Conservation (phyloP, 331 rosid genomes). For the Phaseolus coccineus region DNA sequence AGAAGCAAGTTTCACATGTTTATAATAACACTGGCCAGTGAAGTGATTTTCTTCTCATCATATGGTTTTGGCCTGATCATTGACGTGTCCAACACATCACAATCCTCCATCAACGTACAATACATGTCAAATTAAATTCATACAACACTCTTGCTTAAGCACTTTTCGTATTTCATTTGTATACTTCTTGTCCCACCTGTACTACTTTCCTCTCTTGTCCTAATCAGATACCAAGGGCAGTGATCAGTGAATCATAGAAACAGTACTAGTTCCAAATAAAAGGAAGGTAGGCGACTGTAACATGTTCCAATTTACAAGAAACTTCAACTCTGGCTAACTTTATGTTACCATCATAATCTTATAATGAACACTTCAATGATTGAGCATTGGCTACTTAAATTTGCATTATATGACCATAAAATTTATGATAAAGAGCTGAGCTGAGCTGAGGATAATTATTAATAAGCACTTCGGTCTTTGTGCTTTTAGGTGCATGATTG, state of each 20-base stretch:
- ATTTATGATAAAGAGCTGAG: neutral
- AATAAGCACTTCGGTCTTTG: slow-evolving; percentile 23
- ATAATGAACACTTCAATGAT: slow-evolving; percentile 7
- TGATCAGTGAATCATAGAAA: neutral
- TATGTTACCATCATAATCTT: neutral
- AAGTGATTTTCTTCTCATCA: slow-evolving; percentile 21
- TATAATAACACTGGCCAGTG: neutral
- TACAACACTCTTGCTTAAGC: neutral
- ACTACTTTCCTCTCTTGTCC: neutral
- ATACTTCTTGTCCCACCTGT: neutral
- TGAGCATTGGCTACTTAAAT: neutral
- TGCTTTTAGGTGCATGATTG: slow-evolving; percentile 41
- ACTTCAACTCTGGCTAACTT: neutral
- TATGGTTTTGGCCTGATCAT: neutral
- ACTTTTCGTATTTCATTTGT: slow-evolving; percentile 11
- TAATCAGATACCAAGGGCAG: neutral
- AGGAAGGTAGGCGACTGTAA: neutral
- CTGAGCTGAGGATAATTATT: neutral
- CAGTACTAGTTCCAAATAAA: neutral
- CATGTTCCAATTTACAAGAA: neutral
- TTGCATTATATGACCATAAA: neutral
- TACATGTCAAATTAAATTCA: neutral
- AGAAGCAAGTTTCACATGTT: slow-evolving; percentile 42
- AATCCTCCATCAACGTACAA: slow-evolving; percentile 13
- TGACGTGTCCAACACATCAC: slow-evolving; percentile 18